Percentiles rank a stretch among this genome's conserved stretches.
phyloP scores from a whole-genome alignment of 202 grass and related monocot species.

The Panicum virgatum region DNA sequence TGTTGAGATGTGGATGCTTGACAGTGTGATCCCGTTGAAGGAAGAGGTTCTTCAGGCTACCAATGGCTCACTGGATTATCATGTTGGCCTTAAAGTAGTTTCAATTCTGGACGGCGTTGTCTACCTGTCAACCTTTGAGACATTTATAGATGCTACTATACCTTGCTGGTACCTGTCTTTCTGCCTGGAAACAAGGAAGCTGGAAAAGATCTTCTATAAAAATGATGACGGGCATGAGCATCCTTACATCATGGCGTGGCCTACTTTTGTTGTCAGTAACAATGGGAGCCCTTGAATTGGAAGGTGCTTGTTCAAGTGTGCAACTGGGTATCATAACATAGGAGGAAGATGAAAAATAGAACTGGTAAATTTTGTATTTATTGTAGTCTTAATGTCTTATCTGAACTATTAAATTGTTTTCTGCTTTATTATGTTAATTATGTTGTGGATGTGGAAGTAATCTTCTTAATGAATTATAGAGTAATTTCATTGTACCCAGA shows the following conservation, averaged over 20 bases:
- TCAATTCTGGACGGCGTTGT: background rate
- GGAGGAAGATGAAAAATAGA: background rate
- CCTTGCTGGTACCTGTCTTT: background rate
- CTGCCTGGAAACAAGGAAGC: background rate
- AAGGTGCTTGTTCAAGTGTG: background rate
- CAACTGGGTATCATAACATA: background rate
- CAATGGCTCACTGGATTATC: background rate
- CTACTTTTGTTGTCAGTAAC: background rate
- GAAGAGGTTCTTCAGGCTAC: background rate
- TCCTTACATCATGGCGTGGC: background rate
- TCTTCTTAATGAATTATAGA: background rate
- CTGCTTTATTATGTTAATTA: too few species aligned
- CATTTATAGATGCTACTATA: background rate
- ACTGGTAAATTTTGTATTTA: background rate
- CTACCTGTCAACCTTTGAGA: background rate
- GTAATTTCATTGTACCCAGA: background rate
- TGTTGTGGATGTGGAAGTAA: background rate
- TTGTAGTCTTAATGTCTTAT: background rate
- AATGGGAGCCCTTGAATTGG: background rate
- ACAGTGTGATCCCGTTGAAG: background rate
- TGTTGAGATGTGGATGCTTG: slow-evolving; percentile 5
- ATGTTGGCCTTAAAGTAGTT: background rate
- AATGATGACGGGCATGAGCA: background rate
- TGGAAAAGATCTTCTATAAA: background rate
- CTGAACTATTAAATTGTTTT: background rate